Conservation (phyloP, 192 early-diverging fungal genomes). For the Podila minutissima region DNA sequence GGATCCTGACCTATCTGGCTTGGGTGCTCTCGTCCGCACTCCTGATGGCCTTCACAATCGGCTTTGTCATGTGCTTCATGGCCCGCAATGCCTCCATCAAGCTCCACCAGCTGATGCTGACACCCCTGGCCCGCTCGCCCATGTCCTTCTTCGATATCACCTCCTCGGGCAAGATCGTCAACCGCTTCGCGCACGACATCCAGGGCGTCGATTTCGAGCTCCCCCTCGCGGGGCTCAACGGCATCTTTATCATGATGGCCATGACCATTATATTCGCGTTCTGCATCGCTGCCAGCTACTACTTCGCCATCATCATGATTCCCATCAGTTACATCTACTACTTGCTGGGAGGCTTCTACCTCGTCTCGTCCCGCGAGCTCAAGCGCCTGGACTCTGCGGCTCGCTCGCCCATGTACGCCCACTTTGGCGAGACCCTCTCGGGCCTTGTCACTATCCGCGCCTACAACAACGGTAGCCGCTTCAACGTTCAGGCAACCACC, state of each 20-base stretch:
- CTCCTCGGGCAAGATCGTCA: constrained; percentile 71
- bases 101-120: constrained; percentile 67
- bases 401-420: constrained; percentile 11
- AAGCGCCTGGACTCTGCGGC: constrained; percentile 78
- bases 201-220: constrained; percentile 68
- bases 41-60: constrained; percentile 20
- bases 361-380: constrained; percentile 75
- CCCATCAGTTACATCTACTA: constrained; percentile 54
- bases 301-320: constrained; percentile 57
- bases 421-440: constrained; percentile 12
- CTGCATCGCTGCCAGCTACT: constrained; percentile 63
- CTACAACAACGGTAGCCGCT: constrained; percentile 71
- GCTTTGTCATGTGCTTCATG: constrained; percentile 59
- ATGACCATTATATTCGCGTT: constrained; percentile 56
- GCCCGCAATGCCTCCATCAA: constrained; percentile 62
- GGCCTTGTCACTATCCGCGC: constrained; percentile 72
- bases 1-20: constrained; percentile 23
- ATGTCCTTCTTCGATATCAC: constrained; percentile 52
- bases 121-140: constrained; percentile 62
- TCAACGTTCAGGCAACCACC: constrained; percentile 68
- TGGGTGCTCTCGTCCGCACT: constrained; percentile 11
- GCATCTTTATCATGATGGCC: constrained; percentile 48
- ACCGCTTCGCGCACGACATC: constrained; percentile 84
- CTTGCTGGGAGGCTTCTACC: constrained; percentile 65
- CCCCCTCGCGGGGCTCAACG: constrained; percentile 55